Conservation (phyloP, 2,329 filamentous ascomycete species). For the Cercospora beticola region DNA sequence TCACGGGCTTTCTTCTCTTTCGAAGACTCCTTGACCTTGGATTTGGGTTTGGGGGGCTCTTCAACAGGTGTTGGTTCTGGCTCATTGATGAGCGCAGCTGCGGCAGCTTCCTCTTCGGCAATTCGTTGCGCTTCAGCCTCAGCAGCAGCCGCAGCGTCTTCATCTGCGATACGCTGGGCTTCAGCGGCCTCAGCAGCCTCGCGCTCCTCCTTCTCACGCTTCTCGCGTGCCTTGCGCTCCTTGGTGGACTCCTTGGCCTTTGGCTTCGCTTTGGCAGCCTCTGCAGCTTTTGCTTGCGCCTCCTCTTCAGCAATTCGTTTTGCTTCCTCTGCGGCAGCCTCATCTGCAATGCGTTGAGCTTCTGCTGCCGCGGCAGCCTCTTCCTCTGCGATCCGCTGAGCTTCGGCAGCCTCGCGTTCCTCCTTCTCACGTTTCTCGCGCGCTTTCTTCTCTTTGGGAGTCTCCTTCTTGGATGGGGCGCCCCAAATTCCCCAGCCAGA, state of each 20-base stretch:
- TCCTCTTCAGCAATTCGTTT: background rate
- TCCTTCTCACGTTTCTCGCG: slow-evolving; percentile 47
- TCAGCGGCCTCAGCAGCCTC: slow-evolving; percentile 38
- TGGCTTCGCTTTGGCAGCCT: background rate
- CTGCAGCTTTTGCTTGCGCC: background rate
- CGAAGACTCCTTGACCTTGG: background rate
- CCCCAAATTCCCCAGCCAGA: slow-evolving; percentile 37
- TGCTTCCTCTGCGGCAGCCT: slow-evolving; percentile 9
- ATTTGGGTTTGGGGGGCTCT: background rate
- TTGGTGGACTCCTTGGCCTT: slow-evolving; percentile 10
- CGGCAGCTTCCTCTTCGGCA: background rate
- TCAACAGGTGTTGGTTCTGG: background rate
- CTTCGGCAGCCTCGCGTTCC: slow-evolving; percentile 42
- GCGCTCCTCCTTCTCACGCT: slow-evolving; percentile 46
- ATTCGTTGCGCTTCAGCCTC: background rate
- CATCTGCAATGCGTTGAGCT: slow-evolving; percentile 33
- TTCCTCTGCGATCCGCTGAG: slow-evolving; percentile 26
- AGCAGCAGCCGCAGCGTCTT: slow-evolving; percentile 24
- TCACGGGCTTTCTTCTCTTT: background rate
- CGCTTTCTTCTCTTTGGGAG: slow-evolving; percentile 36
- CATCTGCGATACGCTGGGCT: slow-evolving; percentile 33
- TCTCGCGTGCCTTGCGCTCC: slow-evolving; percentile 40
- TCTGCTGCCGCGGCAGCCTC: slow-evolving; percentile 38
- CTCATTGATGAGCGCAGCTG: background rate
- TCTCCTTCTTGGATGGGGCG: slow-evolving; percentile 39